These are phyloP conservation scores for Cercophora sp. DNA, from an alignment of 495 filamentous ascomycete species.

Conservation along the genomic window DNA sequence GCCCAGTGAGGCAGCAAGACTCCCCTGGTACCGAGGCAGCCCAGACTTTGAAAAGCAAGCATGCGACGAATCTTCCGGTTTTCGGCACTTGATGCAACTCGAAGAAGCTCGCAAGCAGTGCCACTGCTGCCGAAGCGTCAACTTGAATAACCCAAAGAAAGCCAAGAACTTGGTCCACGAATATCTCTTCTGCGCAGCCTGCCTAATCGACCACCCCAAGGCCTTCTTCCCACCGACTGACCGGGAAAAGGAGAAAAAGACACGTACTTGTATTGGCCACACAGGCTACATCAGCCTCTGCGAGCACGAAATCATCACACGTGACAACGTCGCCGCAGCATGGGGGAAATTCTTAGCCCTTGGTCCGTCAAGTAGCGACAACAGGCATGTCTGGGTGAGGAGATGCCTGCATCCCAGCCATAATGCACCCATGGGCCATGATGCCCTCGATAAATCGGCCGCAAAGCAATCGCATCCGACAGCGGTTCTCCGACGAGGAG, in stretches of 20 bases:
- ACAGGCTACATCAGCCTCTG: neutral
- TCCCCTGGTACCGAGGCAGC: no score
- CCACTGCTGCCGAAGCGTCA: no score
- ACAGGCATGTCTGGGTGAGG: no score
- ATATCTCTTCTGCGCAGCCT: neutral
- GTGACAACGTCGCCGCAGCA: no score
- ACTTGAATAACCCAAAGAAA: no score
- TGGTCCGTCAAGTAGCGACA: neutral
- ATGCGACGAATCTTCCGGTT: no score
- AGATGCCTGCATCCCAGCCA: conserved; percentile 2
- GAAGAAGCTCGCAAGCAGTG: no score
- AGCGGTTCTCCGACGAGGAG: neutral
- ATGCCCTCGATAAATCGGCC: neutral
- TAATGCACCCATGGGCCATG: neutral
- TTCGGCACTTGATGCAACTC: no score
- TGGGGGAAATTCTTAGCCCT: neutral
- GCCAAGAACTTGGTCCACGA: no score
- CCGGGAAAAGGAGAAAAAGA: neutral
- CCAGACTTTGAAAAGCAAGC: no score
- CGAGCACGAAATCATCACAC: conserved; percentile 1
- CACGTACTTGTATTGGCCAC: neutral
- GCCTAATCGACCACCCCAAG: neutral
- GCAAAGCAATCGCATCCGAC: neutral
- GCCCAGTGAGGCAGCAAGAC: no score
- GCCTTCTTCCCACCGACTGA: neutral